Evolutionary conservation across 345 rosid genomes (phyloP), one percentile per base, ranked within the genome.

Genomic region (Sonneratia caseolaris): DNA sequence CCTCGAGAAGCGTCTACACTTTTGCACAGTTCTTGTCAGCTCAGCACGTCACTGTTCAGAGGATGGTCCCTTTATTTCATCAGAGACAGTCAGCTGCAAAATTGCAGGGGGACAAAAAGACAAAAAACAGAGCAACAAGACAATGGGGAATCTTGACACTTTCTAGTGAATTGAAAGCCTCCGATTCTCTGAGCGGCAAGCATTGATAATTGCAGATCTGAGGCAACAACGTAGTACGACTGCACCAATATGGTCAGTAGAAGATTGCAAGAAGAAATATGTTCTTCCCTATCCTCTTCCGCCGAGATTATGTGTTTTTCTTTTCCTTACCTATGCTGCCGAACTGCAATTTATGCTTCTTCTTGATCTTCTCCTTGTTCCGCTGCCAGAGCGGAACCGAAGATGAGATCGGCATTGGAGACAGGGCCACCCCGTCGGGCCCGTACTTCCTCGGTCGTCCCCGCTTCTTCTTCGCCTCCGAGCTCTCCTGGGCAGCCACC

Each of bases 331-430:
- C 97, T 83, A 90, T 55, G 77, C n/a, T 84, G 45, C 85, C 90
- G 21, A 81, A 74, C 70, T 86, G 89, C 69, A 73, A 76, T 74
- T 82, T 80, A 68, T 86, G 84, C 8, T 91, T 82, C 83, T 82
- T 89, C 85, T 90, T 92, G 53, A 77, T 69, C 13, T 79, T 64
- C 72, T 86, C 92, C 51, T 64, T 80, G 32, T 91, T 89, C 47
- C 81, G 83, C 77, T 85, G 86, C 87, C 89, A 83, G n/a, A 92
- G 67, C 0, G 98, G 99, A 67, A 96, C 81, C 36, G 98, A 88
- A 2, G 99, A 79, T 0, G 99, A 92, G 72, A 96, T 86, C n/a
- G 98, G 97, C 97, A 85, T 89, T n/a, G 99, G 98, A 12, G 98
- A 96, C 68, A 90, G 79, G 51, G 98, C 79, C 74, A 72, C 57